These are phyloP conservation scores for Edaphochlamys debaryana DNA, from an alignment of 139 green algal species.

Conservation along the genomic window DNA sequence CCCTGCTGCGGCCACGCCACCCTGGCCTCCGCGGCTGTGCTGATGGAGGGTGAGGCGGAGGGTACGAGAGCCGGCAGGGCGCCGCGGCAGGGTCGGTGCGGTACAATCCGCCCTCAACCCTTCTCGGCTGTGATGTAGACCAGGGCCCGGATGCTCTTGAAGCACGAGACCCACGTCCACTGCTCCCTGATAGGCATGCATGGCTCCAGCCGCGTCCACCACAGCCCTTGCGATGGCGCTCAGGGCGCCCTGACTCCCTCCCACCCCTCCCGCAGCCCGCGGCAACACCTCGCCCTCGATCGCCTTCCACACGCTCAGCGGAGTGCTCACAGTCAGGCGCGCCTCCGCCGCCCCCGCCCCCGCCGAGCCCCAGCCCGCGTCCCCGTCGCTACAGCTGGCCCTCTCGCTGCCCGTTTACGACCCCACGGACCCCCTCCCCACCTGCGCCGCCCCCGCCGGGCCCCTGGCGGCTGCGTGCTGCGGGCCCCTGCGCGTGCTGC, in stretches of 20 bases:
- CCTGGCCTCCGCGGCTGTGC: constrained; percentile 62
- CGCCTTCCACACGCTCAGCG: constrained; percentile 52
- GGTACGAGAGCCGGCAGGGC: no score
- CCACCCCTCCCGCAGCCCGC: neutral
- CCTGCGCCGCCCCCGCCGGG: neutral
- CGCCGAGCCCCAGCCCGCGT: neutral
- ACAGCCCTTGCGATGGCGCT: no score
- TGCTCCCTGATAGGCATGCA: no score
- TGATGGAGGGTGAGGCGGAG: constrained; percentile 53
- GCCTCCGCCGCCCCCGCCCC: neutral
- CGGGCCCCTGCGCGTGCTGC: constrained; percentile 6
- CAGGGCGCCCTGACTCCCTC: neutral
- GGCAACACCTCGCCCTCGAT: constrained; percentile 22
- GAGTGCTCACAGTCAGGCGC: constrained; percentile 37
- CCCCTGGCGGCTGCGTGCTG: constrained; percentile 8
- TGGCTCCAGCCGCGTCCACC: no score
- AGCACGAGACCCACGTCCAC: no score
- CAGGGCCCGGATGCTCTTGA: no score
- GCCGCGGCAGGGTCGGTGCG: no score
- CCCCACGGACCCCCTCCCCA: neutral
- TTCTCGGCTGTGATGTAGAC: no score
- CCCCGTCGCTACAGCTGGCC: constrained; percentile 8
- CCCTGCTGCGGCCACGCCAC: constrained; percentile 83
- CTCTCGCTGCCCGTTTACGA: constrained; percentile 19
- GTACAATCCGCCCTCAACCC: no score